Base-by-base conservation (phyloP, 2,329 filamentous ascomycete genomes). In the Teratosphaeria nubilosa region DNA sequence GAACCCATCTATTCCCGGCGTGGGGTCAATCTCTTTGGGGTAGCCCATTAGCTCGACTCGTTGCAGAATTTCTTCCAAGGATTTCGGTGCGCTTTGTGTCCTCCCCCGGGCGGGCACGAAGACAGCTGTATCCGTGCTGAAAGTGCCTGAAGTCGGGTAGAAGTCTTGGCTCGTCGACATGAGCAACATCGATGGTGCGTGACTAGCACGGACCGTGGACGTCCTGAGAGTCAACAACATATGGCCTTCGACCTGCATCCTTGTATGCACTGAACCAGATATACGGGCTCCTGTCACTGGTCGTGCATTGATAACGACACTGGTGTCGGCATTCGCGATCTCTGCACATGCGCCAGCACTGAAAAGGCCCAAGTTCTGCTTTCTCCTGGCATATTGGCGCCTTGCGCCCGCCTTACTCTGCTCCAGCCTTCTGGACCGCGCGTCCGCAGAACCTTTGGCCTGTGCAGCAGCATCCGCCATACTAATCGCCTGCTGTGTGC, bases 91-190 rank as follows among this genome's bases (percentile, higher is more conserved):
- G 7, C 20, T 11, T 11, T 55, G 41, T 11, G 22, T 50, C 34
- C 2, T 55, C 14, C 16, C 20, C 41, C n/a, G 10, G 16, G n/a
- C 9, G 20, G 20, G 9, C 20, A 20, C 11, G 22, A 27, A 11
- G 27, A 27, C 51, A 53, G 51, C 11, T 22, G 24, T 53, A 16
- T 27, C 51, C n/a, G 57, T 58, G 41, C 57, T 32, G 41, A 55
- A 58, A 4, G 53, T 55, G 45, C 57, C 57, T 9, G 57, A 55
- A 11, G n/a, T 27, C 25, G 52, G 16, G 25, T 58, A 32, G 24
- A 51, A 51, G 3, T n/a, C 31, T n/a, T 58, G 53, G 14, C 53
- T 32, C n/a, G 57, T 22, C 20, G 41, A 48, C 41, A 48, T 48
- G 41, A 48, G 41, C 41, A 48, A 48, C 41, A 1, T 22, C 41